Percentiles rank a stretch among this genome's conserved stretches.
These are phyloP conservation scores for Metschnikowia aberdeeniae DNA, from an alignment of 805 yeast species.

Conservation along the genomic window DNA sequence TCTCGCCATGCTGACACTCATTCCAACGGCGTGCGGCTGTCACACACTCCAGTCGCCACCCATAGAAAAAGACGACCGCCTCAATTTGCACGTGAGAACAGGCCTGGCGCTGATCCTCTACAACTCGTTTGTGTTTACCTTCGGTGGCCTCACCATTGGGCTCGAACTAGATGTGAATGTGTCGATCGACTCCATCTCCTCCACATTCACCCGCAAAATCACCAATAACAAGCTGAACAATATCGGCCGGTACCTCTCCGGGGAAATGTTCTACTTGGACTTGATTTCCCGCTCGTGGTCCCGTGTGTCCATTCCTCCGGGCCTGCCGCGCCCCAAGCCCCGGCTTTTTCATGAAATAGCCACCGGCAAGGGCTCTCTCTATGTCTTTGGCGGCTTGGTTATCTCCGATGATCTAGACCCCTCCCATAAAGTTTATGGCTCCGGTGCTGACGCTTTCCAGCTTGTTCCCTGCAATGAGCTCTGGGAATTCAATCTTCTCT, in stretches of 20 bases:
- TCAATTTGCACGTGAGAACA: slow-evolving; percentile 56
- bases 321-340: slow-evolving; percentile 32
- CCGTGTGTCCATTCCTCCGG: slow-evolving; percentile 28
- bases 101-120: slow-evolving; percentile 60
- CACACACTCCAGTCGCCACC: slow-evolving; percentile 55
- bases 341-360: slow-evolving; percentile 60
- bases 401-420: slow-evolving; percentile 20
- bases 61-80: slow-evolving; percentile 48
- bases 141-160: slow-evolving; percentile 66
- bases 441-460: slow-evolving; percentile 22
- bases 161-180: slow-evolving; percentile 40
- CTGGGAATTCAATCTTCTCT: slow-evolving; percentile 60
- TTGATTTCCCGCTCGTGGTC: slow-evolving; percentile 59
- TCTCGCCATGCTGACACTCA: slow-evolving; percentile 47
- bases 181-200: slow-evolving; percentile 36
- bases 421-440: neutral
- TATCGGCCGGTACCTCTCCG: slow-evolving; percentile 46
- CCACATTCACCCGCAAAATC: slow-evolving; percentile 32
- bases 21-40: slow-evolving; percentile 62
- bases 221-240: slow-evolving; percentile 22
- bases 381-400: slow-evolving; percentile 62
- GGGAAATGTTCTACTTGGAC: slow-evolving; percentile 59
- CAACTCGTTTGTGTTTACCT: slow-evolving; percentile 57
- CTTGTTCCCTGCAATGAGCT: slow-evolving; percentile 55
- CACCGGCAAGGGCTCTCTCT: slow-evolving; percentile 47